Percentiles rank a stretch among this genome's conserved stretches.
These are phyloP conservation scores for Aspergillus texensis DNA, from an alignment of 2,329 filamentous ascomycete genomes.

Conservation along the genomic window DNA sequence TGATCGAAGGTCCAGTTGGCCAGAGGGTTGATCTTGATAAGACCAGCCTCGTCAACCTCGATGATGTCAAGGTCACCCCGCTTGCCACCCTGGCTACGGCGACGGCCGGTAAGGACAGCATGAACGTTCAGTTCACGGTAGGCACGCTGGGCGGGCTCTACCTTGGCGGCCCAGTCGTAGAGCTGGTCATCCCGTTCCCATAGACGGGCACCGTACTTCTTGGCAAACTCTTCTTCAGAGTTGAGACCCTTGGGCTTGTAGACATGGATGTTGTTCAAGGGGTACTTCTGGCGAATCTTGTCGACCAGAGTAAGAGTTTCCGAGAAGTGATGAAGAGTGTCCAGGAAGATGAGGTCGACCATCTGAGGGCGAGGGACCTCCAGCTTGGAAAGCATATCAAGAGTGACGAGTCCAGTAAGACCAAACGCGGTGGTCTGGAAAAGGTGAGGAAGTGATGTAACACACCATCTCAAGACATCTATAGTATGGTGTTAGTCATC, in stretches of 20 bases:
- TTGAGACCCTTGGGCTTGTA: slow-evolving; percentile 82
- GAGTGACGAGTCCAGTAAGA: slow-evolving; percentile 75
- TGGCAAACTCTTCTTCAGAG: slow-evolving; percentile 75
- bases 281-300: slow-evolving; percentile 74
- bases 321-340: slow-evolving; percentile 80
- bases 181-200: slow-evolving; percentile 86
- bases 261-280: slow-evolving; percentile 77
- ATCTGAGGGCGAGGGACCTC: slow-evolving; percentile 51
- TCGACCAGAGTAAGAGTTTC: slow-evolving; percentile 77
- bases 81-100: slow-evolving; percentile 89
- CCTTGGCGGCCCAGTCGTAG: slow-evolving; percentile 97
- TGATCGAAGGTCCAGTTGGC: slow-evolving; percentile 92
- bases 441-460: slow-evolving; percentile 84
- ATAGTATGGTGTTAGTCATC: slow-evolving; percentile 16
- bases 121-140: slow-evolving; percentile 85
- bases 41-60: slow-evolving; percentile 85
- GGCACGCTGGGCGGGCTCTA: slow-evolving; percentile 90
- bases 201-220: slow-evolving; percentile 76
- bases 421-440: slow-evolving; percentile 87
- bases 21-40: slow-evolving; percentile 97
- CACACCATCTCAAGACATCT: slow-evolving; percentile 91
- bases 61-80: slow-evolving; percentile 88
- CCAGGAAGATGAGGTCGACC: slow-evolving; percentile 69
- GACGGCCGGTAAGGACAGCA: slow-evolving; percentile 88
- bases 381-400: slow-evolving; percentile 67